Base-by-base conservation (phyloP, 2,329 filamentous ascomycete genomes). In the Rutstroemia sp. region DNA sequence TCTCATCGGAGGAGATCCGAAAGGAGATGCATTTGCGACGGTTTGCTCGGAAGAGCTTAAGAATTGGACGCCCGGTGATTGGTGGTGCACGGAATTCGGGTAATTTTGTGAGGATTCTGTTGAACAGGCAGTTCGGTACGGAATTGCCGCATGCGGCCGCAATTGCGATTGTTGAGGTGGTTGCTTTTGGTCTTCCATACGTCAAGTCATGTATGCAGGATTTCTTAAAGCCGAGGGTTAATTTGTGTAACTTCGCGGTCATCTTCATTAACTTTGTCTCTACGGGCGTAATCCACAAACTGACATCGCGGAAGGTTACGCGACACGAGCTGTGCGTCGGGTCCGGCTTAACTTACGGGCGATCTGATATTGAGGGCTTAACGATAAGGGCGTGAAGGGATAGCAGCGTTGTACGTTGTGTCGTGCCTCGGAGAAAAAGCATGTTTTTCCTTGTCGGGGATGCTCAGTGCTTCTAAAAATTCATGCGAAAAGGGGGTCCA, bases 1-100 rank as follows among this genome's bases (percentile, higher is more conserved):
- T 47, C 27, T 37, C 51, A 53, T 53, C 50, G 50, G 41, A 47
- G 50, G 30, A 9, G 50, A 47, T 34, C 50, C 50, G 50, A 47
- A 54, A 54, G 52, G 46, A 54, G 52, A 23, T 34, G 30, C 30
- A 12, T 34, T 4, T 34, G 30, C 30, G 30, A 34, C 9, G 4
- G 30, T 9, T 34, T 12, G 30, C 30, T 34, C 19, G 37, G 25
- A 53, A 38, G 46, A 53, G 10, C 14, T 38, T 47, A 37, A 34
- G 30, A 10, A 9, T 19, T 19, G 4, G 9, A 42, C 18, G 18
- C 16, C 39, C 19, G 9, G 3, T 42, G 16, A 42, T 42, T 19
- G 39, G n/a, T 41, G 38, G 38, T 2, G 39, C 16, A 42, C 39
- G 39, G n/a, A 42, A 8, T 10, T n/a, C 39, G 18, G 16, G 14